Conservation (phyloP, 805 yeast genomes). For the Cyberlindnera americana region DNA sequence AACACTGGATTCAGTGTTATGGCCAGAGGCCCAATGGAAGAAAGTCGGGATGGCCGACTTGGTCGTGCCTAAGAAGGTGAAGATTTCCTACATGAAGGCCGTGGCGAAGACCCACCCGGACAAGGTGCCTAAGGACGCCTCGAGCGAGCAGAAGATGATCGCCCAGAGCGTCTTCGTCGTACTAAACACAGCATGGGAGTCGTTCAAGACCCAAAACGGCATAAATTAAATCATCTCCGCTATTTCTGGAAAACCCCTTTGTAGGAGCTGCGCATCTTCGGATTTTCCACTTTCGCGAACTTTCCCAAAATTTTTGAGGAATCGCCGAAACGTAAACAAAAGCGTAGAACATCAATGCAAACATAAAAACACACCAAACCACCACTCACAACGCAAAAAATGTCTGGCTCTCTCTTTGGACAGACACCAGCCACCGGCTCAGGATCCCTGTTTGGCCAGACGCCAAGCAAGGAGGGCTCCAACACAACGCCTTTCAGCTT, state of each 20-base stretch:
- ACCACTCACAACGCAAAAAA: background rate
- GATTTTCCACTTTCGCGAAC: background rate
- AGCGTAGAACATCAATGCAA: background rate
- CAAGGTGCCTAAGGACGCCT: slow-evolving; percentile 57
- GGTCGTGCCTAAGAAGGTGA: slow-evolving; percentile 86
- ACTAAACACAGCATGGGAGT: slow-evolving; percentile 88
- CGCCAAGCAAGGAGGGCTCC: slow-evolving; percentile 22
- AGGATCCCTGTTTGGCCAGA: slow-evolving; percentile 26
- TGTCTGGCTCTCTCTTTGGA: too few relatives aligned
- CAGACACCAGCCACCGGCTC: slow-evolving; percentile 20
- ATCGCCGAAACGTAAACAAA: slow-evolving; percentile 5
- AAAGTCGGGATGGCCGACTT: slow-evolving; percentile 67
- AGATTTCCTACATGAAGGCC: slow-evolving; percentile 82
- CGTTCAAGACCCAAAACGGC: slow-evolving; percentile 58
- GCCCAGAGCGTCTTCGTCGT: slow-evolving; percentile 85
- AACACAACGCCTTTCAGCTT: slow-evolving; percentile 14
- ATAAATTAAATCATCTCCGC: slow-evolving; percentile 33
- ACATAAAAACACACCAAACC: background rate
- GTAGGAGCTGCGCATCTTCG: too few relatives aligned
- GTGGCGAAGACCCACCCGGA: slow-evolving; percentile 89
- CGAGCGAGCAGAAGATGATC: slow-evolving; percentile 71
- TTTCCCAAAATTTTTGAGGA: slow-evolving; percentile 3
- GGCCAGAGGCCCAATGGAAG: slow-evolving; percentile 67
- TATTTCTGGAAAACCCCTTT: too few relatives aligned
- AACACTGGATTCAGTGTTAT: slow-evolving; percentile 61